Evolutionary conservation across 2,329 filamentous ascomycete species (phyloP), one percentile per base, ranked within the genome.

Genomic region (Alternaria triticina): DNA sequence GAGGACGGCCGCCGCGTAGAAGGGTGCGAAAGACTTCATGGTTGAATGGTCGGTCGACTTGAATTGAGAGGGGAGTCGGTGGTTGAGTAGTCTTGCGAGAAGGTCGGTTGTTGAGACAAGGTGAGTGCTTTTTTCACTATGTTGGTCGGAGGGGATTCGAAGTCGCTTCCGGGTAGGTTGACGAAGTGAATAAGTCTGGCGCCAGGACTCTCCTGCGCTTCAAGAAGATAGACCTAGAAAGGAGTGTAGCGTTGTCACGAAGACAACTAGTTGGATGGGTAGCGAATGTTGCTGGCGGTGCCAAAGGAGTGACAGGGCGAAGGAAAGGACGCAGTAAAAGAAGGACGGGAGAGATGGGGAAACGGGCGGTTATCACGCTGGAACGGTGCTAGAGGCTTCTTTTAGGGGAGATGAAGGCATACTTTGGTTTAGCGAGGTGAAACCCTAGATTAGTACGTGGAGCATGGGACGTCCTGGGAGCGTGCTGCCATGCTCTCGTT

Each of bases 381-480:
- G 58, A 61, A 68, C 65, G 64, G 67, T 73, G 71, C 60, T 40
- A 49, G 40, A 43, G 44, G 23, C 22, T 72, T 73, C 72, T 72
- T 69, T 64, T 70, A 59, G 62, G 69, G 74, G 74, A 77, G 71
- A 77, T 79, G 77, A 79, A 79, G 76, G 76, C 76, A 78, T 77
- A 74, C 71, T 59, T 75, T 70, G 71, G 71, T 72, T 76, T 71
- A 70, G 73, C 69, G 70, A 74, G 57, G 68, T 77, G 77, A 78
- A 79, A 79, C 77, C 68, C 58, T 64, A 61, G 68, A 72, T 70
- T 71, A 68, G 69, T 65, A 64, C 62, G 56, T 62, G 64, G 49
- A 25, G 66, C 62, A 52, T 59, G 70, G 68, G 62, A 61, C 25
- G 43, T 50, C 50, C 54, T 61, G 59, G 36, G 43, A 47, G 40